Evolutionary conservation across 2,329 filamentous ascomycete genomes (phyloP).

Genomic region (Sporothrix humicola): DNA sequence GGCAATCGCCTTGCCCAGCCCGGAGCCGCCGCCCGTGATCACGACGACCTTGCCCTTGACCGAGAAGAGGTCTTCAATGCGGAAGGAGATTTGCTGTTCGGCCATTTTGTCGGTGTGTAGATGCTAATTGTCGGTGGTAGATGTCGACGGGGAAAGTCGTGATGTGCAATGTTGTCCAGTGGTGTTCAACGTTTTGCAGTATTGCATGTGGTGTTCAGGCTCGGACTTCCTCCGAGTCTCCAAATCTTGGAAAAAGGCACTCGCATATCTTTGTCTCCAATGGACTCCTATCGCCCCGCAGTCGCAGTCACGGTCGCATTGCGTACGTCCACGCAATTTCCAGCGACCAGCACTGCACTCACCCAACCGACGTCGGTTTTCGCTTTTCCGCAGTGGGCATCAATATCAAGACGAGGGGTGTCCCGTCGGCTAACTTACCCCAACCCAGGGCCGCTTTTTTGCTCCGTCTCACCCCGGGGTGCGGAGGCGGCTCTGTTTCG

Average conservation of each 20-base stretch:
- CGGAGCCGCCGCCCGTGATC: conserved; percentile 54
- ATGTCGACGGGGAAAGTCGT: neutral
- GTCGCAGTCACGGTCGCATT: too few relatives aligned
- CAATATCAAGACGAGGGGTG: neutral
- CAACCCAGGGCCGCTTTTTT: neutral
- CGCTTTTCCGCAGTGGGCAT: neutral
- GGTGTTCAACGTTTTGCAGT: too few relatives aligned
- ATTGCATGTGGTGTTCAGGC: too few relatives aligned
- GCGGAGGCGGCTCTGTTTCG: neutral
- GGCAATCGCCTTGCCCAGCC: conserved; percentile 53
- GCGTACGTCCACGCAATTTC: too few relatives aligned
- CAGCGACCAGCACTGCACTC: too few relatives aligned
- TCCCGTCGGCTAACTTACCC: conserved; percentile 5
- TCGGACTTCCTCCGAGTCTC: too few relatives aligned
- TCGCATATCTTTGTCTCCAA: too few relatives aligned
- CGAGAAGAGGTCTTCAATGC: conserved; percentile 46
- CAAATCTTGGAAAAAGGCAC: too few relatives aligned
- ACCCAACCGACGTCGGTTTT: neutral
- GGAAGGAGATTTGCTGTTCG: conserved; percentile 40
- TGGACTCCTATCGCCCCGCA: too few relatives aligned
- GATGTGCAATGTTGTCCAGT: too few relatives aligned
- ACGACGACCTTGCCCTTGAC: conserved; percentile 49
- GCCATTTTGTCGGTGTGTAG: neutral
- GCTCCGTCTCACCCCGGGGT: neutral
- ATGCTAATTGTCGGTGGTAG: too few relatives aligned